These are phyloP conservation scores for Fonsecaea pedrosoi DNA, from an alignment of 2,329 filamentous ascomycete genomes.

Conservation along the genomic window DNA sequence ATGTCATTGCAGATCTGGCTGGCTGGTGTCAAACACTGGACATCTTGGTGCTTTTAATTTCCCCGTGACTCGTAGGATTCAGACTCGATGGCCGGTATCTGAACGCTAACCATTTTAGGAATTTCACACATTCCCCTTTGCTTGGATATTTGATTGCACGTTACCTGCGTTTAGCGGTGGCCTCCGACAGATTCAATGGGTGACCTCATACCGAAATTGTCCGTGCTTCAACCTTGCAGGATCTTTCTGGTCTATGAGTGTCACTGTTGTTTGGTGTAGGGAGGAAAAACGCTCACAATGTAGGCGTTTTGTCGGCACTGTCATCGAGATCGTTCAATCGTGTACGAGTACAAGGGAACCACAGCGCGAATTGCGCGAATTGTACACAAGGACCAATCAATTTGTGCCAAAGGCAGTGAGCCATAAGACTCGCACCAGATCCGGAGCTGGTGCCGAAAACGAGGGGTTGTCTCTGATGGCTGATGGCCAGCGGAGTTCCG, in stretches of 20 bases:
- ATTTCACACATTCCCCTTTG: not conserved
- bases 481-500: not conserved
- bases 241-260: not conserved
- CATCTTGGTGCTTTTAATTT: not conserved
- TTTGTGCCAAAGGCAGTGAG: not conserved
- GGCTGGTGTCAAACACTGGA: not conserved
- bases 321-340: no score
- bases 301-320: not conserved
- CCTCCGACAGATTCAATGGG: not conserved
- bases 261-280: not conserved
- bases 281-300: not conserved
- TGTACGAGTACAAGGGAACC: not conserved
- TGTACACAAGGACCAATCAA: not conserved
- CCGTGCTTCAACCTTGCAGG: not conserved
- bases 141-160: not conserved
- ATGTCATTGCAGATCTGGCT: not conserved
- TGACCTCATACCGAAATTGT: not conserved
- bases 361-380: not conserved
- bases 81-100: not conserved
- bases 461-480: not conserved
- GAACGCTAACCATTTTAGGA: not conserved
- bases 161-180: not conserved
- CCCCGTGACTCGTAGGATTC: not conserved
- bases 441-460: not conserved
- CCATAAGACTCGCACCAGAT: not conserved